Conservation (phyloP, 768 basidiomycete genomes). For the Suillus weaverae region DNA sequence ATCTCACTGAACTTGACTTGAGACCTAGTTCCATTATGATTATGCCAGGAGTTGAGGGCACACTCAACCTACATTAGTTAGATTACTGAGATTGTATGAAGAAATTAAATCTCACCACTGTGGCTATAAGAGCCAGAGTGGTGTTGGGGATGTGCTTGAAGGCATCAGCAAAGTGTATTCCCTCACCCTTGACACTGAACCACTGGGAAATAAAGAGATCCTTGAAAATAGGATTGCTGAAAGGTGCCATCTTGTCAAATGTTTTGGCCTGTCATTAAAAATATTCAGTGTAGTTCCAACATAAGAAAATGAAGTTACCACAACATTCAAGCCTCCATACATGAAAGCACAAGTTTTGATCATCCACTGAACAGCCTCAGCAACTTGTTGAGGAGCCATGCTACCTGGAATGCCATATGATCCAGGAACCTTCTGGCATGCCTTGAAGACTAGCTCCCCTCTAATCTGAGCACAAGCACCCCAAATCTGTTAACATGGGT, state of each 20-base stretch:
- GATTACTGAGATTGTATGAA: not conserved
- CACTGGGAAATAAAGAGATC: not conserved
- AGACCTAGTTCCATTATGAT: not conserved
- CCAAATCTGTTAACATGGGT: not conserved
- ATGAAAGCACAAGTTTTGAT: not conserved
- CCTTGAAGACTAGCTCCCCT: not conserved
- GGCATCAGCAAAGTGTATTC: not conserved
- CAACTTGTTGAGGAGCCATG: not conserved
- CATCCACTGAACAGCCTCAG: not conserved
- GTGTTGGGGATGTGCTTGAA: not conserved
- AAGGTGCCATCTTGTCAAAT: not conserved
- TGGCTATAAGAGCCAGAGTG: not conserved
- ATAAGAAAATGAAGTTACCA: not conserved
- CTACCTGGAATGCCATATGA: not conserved
- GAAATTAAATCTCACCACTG: not conserved
- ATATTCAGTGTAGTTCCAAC: not conserved
- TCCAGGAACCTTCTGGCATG: not conserved
- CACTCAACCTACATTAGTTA: not conserved
- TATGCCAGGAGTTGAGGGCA: not conserved
- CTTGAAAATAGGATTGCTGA: not conserved
- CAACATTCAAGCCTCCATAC: not conserved
- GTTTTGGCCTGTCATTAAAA: not conserved
- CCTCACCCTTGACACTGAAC: not conserved
- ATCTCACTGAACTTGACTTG: not conserved
- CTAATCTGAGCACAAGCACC: not conserved